phyloP scores from a whole-genome alignment of 192 early-diverging fungal species.

The Backusella macrospora region DNA sequence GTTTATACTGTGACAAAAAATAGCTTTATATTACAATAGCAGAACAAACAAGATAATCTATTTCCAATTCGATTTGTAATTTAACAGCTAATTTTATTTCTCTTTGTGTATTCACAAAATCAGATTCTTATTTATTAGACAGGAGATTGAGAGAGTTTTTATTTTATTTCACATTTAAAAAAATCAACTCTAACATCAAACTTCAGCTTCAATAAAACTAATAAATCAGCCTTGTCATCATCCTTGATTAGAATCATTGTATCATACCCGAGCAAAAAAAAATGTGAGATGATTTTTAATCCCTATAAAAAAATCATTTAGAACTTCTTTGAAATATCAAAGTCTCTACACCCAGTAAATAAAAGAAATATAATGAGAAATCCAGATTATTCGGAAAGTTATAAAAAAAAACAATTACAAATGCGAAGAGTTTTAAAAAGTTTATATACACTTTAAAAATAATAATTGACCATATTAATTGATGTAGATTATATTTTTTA shows the following conservation, averaged over 20 bases:
- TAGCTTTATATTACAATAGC: background rate
- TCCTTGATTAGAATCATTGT: background rate
- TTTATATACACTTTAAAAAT: too few relatives aligned
- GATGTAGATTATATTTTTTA: too few relatives aligned
- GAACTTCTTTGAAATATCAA: background rate
- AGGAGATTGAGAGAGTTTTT: background rate
- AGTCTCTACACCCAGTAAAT: background rate
- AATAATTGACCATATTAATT: too few relatives aligned
- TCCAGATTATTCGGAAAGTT: background rate
- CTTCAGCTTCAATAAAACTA: background rate
- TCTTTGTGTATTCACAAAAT: background rate
- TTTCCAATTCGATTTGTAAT: background rate
- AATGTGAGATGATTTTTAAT: background rate
- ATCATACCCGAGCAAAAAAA: background rate
- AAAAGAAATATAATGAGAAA: background rate
- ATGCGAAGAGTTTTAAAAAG: too few relatives aligned
- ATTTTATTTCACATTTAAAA: background rate
- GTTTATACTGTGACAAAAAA: background rate
- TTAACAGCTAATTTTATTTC: background rate
- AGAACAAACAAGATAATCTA: background rate
- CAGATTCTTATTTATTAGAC: background rate
- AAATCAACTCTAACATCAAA: background rate
- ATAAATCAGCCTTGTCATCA: background rate
- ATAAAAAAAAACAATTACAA: too few relatives aligned
- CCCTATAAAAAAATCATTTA: background rate